Base-by-base conservation (phyloP, 257 asterid genomes). In the Petrea volubilis region DNA sequence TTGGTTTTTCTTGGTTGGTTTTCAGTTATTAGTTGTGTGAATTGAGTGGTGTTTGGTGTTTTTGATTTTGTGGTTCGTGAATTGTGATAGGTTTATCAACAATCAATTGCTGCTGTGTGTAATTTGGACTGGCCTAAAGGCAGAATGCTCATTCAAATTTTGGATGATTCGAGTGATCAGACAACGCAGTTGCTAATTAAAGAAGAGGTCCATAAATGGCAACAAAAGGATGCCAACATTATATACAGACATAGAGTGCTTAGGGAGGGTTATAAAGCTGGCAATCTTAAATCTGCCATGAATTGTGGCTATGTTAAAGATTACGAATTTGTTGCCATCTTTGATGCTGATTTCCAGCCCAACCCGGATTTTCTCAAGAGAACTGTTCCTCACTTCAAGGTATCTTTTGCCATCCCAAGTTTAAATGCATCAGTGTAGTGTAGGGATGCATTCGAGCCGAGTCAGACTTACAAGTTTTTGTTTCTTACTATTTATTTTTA, bases 281-380 rank as follows among this genome's bases (percentile, higher is more conserved):
- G 98, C 44, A 94, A 94, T 78, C 92, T 94, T 6, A 94, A 91
- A 72, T 89, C 96, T 28, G 97, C 97, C 66, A 94, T 94, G 98
- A 83, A 73, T 59, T 91, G 97, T 66, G 81, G 95, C 81, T 94
- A 91, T 58, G 97, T 94, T n/a, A 89, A 87, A 68, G 98, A 94
- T 57, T 94, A 94, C 17, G 97, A 91, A 64, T 94, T 91, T 66
- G 96, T 94, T 62, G 89, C 97, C 82, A 91, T 94, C 40, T 94
- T 94, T 24, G 97, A 94, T 44, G 98, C 97, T 0, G 98, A 94
- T 81, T 93, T 93, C 64, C 96, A 94, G 83, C 98, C 98, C 9
- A 79, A 79, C 59, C 87, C 96, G 0, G 96, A 94, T 79, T 94
- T 94, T 67, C 98, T 94, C 17, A 75, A 60, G 47, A 76, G 79